Evolutionary conservation across 2,329 filamentous ascomycete species (phyloP).

Genomic region (Falciphora oryzae): DNA sequence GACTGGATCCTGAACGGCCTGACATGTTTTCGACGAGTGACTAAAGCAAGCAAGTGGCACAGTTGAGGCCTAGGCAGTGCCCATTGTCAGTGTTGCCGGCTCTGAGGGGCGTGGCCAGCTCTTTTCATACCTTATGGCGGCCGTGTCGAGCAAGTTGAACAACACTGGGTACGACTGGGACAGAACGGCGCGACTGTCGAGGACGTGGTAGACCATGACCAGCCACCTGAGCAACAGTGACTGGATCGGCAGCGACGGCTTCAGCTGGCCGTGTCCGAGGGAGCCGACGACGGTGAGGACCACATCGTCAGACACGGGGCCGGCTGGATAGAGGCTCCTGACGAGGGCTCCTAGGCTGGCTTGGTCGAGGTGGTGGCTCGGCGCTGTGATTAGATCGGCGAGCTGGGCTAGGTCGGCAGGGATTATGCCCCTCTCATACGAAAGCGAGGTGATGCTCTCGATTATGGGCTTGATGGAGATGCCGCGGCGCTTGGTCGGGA

Average conservation of each 20-base stretch:
- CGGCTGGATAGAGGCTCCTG: constrained; percentile 71
- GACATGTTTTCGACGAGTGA: constrained; percentile 77
- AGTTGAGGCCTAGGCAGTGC: constrained; percentile 43
- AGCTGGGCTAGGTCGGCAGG: constrained; percentile 55
- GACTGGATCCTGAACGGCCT: constrained; percentile 77
- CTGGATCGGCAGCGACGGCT: constrained; percentile 67
- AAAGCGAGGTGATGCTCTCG: constrained; percentile 55
- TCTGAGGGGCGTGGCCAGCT: background rate
- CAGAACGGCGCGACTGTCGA: constrained; percentile 58
- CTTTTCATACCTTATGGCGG: constrained; percentile 59
- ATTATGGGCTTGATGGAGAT: constrained; percentile 58
- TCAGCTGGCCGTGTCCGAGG: constrained; percentile 71
- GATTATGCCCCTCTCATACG: constrained; percentile 64
- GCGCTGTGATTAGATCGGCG: constrained; percentile 59
- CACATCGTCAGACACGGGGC: constrained; percentile 52
- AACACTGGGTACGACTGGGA: constrained; percentile 68
- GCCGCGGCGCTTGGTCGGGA: constrained; percentile 60
- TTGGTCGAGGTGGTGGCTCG: constrained; percentile 65
- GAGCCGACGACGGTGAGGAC: constrained; percentile 63
- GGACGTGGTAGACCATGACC: constrained; percentile 65
- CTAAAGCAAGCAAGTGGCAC: constrained; percentile 72
- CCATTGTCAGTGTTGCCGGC: background rate
- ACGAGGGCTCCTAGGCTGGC: constrained; percentile 62
- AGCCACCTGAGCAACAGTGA: constrained; percentile 71
- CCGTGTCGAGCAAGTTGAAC: constrained; percentile 78